These are phyloP conservation scores for Scenedesmus sp. DNA, from an alignment of 163 green algal species.

Conservation along the genomic window DNA sequence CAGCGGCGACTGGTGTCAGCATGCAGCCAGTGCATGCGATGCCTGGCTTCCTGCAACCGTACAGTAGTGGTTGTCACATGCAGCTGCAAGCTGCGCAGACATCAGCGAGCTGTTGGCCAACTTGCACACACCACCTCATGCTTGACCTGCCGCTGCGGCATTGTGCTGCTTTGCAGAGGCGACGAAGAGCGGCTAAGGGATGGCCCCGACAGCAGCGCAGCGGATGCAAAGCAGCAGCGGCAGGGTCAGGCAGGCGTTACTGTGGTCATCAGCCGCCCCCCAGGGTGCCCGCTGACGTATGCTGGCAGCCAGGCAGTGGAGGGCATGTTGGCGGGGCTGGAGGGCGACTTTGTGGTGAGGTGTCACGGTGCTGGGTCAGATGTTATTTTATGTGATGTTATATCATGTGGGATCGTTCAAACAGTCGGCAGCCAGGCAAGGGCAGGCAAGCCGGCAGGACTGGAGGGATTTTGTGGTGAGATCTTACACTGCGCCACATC, in stretches of 20 bases:
- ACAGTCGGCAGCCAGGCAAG: not conserved
- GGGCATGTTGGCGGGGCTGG: slow-evolving; percentile 20
- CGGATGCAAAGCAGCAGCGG: not conserved
- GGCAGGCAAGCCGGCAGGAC: too few species aligned
- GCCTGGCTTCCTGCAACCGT: not conserved
- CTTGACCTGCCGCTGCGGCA: not conserved
- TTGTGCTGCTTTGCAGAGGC: not conserved
- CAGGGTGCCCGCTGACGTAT: slow-evolving; percentile 8
- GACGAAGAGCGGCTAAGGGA: slow-evolving; percentile 10
- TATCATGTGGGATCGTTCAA: too few species aligned
- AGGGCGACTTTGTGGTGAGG: slow-evolving; percentile 46
- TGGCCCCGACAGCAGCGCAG: not conserved
- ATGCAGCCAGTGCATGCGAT: not conserved
- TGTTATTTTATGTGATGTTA: too few species aligned
- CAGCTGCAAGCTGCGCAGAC: too few species aligned
- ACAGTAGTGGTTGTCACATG: not conserved
- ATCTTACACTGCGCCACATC: not conserved
- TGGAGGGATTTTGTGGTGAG: not conserved
- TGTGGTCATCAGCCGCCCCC: not conserved
- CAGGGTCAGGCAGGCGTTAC: not conserved
- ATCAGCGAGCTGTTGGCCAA: too few species aligned
- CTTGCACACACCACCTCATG: not conserved
- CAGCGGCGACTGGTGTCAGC: not conserved
- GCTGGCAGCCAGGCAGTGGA: slow-evolving; percentile 27
- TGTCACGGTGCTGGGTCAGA: too few species aligned